phyloP scores from a whole-genome alignment of 306 rosid genomes.

The Cicer arietinum region DNA sequence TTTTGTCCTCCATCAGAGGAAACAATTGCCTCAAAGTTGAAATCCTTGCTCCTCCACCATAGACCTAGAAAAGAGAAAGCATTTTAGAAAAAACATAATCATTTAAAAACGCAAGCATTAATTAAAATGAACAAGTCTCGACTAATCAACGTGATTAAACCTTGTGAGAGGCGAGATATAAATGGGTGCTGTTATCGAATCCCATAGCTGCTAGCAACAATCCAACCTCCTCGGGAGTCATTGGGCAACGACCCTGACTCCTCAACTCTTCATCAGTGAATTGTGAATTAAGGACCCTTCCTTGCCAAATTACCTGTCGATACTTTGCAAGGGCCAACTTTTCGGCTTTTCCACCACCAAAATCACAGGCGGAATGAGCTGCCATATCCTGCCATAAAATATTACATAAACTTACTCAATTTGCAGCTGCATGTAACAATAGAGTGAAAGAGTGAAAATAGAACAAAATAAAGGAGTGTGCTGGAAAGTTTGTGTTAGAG shows the following conservation, averaged over 20 bases:
- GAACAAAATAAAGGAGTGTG: slow-evolving; percentile 2
- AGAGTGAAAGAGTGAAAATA: slow-evolving; percentile 4
- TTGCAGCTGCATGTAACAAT: slow-evolving; percentile 3
- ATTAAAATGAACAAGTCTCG: slow-evolving; percentile 21
- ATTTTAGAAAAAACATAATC: slow-evolving; percentile 19
- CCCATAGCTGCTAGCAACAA: slow-evolving; percentile 91
- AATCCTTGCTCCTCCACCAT: slow-evolving; percentile 94
- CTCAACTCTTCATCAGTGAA: slow-evolving; percentile 96
- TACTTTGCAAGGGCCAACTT: slow-evolving; percentile 91
- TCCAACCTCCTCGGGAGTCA: slow-evolving; percentile 98
- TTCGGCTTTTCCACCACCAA: slow-evolving; percentile 97
- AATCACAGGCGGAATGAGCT: slow-evolving; percentile 99
- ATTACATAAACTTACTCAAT: slow-evolving; percentile 18
- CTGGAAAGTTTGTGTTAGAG: too few relatives aligned
- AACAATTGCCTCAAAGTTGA: slow-evolving; percentile 71
- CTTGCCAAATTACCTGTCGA: slow-evolving; percentile 93
- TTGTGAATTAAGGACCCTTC: slow-evolving; percentile 96
- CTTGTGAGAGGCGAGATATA: slow-evolving; percentile 99
- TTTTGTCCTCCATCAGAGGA: slow-evolving; percentile 92
- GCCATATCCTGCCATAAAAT: slow-evolving; percentile 86
- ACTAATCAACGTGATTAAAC: slow-evolving; percentile 49
- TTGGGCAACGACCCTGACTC: slow-evolving; percentile 95
- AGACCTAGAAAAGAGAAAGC: slow-evolving; percentile 67
- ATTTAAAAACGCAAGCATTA: slow-evolving; percentile 14
- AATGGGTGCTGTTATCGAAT: slow-evolving; percentile 86